A percentile compares a stretch with the other conserved stretches of the same genome.
Evolutionary conservation across 257 asterid species (phyloP).

Genomic region (Solanum verrucosum): DNA sequence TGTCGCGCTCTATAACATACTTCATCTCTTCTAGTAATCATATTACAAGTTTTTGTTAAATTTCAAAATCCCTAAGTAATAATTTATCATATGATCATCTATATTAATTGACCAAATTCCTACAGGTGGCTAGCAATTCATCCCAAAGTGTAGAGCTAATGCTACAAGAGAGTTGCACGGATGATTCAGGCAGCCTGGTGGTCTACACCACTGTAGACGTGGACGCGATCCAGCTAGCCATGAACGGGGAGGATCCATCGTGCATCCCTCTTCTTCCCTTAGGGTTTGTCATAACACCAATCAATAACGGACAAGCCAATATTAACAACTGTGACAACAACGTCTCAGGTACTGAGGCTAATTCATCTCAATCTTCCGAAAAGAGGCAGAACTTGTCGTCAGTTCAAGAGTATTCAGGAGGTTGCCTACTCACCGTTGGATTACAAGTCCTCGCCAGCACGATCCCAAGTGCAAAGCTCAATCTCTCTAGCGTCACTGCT

Average conservation of each 20-base stretch:
- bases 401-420: conserved; percentile 13
- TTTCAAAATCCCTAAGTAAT: not conserved
- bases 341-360: not conserved
- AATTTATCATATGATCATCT: not conserved
- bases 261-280: conserved; percentile 76
- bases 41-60: not conserved
- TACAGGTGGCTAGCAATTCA: conserved; percentile 89
- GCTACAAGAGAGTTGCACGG: conserved; percentile 91
- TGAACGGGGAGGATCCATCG: conserved; percentile 87
- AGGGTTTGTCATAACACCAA: conserved; percentile 66
- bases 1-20: not conserved
- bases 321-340: not conserved
- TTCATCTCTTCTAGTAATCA: not conserved
- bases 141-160: conserved; percentile 84
- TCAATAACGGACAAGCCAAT: not conserved
- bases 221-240: conserved; percentile 76
- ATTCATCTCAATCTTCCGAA: conserved; percentile 4
- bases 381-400: conserved; percentile 11
- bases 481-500: conserved; percentile 66
- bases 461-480: conserved; percentile 65
- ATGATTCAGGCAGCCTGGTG: conserved; percentile 73
- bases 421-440: conserved; percentile 78
- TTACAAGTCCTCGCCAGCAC: conserved; percentile 81
- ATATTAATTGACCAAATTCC: not conserved
- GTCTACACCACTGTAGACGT: conserved; percentile 80